Base-by-base conservation (phyloP, 768 basidiomycete genomes). In the Guyanaporus albipodus region DNA sequence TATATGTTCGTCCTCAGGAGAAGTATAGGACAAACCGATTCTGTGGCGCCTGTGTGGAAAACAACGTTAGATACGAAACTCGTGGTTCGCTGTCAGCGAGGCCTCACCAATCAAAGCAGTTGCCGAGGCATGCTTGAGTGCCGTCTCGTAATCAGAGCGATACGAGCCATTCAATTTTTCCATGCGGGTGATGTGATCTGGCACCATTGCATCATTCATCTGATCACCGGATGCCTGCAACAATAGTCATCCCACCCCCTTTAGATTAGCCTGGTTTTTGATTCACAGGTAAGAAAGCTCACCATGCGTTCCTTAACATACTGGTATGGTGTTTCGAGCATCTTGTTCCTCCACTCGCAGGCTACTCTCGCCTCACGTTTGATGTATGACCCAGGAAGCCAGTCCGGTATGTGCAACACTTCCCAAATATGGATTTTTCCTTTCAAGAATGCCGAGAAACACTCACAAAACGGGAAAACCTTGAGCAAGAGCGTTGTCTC, bases 341-440 rank as follows among this genome's bases (percentile, higher is more conserved):
- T 43, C 38, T 32, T 46, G 35, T 14, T 24, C 10, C 49, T 40
- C 36, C 11, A 39, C 33, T 58, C 44, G 2, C 45, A 43, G 5
- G 53, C 39, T 6, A 12, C 14, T 43, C 27, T 51, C 9, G 57
- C 53, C 26, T 48, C 47, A 26, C 23, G 47, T 33, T 58, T 47
- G 15, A 59, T 42, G 14, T 42, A 37, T n/a, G 53, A 44, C 11
- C 54, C 50, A 10, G 61, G 61, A 6, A 63, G 37, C 60, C 58
- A 66, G 11, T 62, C 55, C 1, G 65, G 65, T 4, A 64, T 14
- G 27, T 59, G 41, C 37, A 62, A 39, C 38, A 67, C 65, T 66
- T 32, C n/a, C 2, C n/a, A n/a, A n/a, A 32, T n/a, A 3, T 17
- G n/a, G n/a, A 32, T 4, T 8, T 1, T 17, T 14, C 14, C n/a